Evolutionary conservation across 805 yeast genomes (phyloP), one percentile per base, ranked within the genome.

Genomic region (Yarrowia osloensis): DNA sequence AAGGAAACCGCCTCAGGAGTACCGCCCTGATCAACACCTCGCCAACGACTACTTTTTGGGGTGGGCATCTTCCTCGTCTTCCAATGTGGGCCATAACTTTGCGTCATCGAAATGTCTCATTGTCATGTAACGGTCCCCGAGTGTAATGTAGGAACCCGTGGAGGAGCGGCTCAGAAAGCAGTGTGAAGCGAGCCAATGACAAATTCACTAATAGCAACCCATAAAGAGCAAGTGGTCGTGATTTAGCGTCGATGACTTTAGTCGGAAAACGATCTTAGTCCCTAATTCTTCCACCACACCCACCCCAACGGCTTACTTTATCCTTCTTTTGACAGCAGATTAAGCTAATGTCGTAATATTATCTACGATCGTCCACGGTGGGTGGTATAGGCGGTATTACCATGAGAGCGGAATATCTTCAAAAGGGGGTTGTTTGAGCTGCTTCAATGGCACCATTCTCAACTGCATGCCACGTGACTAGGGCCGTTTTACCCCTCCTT

Each of bases 401-500:
- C n/a, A n/a, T n/a, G n/a, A n/a, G n/a, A n/a, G n/a, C n/a, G n/a
- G n/a, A n/a, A n/a, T 17, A 35, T 35, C 17, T 17, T 3, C 15
- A 39, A 17, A 39, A 7, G 22, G 22, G 46, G 24, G 15, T 4
- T 21, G 42, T n/a, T 37, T 3, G 42, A 31, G 19, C 13, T 17
- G 40, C 40, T 3, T 7, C 21, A 46, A 46, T 46, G 50, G 6
- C 50, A 26, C 50, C 50, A 46, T 46, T 46, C 21, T 46, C 12
- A 11, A 9, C 15, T 40, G 46, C 46, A n/a, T 46, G 31, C n/a
- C 50, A 46, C 50, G 50, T 46, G 50, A 46, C 50, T 11, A 2
- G 3, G 50, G 21, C 50, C 50, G 50, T 46, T 46, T 26, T 26
- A 46, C 50, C 50, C 50, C 50, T 46, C 50, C 29, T 46, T 44